phyloP scores from a whole-genome alignment of 331 rosid species.

The Malus hybrid region DNA sequence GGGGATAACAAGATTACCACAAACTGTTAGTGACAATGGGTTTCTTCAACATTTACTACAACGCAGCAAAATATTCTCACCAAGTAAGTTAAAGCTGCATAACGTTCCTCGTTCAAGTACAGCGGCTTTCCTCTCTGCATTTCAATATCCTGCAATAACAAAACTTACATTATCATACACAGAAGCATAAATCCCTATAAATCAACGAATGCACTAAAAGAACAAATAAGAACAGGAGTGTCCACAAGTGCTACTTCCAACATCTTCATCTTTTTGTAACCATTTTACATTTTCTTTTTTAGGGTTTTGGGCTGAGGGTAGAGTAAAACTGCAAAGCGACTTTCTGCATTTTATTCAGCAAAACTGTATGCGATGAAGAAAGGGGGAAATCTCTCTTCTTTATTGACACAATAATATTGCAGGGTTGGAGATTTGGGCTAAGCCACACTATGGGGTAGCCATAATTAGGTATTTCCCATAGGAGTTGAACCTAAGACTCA shows the following conservation, averaged over 20 bases:
- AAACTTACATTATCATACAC: slow-evolving; percentile 1
- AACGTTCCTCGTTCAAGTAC: slow-evolving; percentile 81
- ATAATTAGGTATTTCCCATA: neutral
- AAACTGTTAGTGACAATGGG: neutral
- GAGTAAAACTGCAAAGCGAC: neutral
- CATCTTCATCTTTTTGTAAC: neutral
- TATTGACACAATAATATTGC: neutral
- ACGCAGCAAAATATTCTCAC: slow-evolving; percentile 21
- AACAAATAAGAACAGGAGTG: neutral
- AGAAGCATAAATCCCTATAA: neutral
- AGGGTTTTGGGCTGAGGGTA: neutral
- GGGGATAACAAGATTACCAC: neutral
- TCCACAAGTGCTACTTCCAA: neutral
- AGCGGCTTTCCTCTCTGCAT: slow-evolving; percentile 90
- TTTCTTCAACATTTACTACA: neutral
- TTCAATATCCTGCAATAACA: slow-evolving; percentile 57
- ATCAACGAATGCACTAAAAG: neutral
- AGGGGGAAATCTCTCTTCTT: neutral
- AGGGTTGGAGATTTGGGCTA: neutral
- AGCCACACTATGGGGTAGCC: neutral
- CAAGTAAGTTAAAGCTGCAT: slow-evolving; percentile 86
- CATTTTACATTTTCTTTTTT: neutral
- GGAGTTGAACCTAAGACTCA: neutral
- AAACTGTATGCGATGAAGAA: neutral
- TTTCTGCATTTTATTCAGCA: neutral